phyloP scores from a whole-genome alignment of 768 basidiomycete species.

The Kwoniella botswanensis region DNA sequence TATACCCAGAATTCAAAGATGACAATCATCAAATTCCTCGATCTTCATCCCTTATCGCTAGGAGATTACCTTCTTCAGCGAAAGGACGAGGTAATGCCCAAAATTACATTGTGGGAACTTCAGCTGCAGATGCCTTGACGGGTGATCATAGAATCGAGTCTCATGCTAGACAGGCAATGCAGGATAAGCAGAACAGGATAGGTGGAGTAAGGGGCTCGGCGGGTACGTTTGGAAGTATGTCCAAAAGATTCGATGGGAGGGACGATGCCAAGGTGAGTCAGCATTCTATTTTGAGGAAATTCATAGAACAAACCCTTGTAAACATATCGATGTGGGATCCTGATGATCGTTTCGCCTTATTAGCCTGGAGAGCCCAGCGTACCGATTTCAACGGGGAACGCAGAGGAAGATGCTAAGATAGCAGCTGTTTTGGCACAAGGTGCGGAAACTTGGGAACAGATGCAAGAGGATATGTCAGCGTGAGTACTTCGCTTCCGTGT shows the following conservation, averaged over 20 bases:
- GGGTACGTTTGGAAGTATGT: conserved; percentile 63
- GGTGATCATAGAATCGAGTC: conserved; percentile 61
- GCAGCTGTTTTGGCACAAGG: conserved; percentile 98
- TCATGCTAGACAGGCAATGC: conserved; percentile 47
- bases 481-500: conserved; percentile 65
- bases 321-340: background rate
- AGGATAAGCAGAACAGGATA: conserved; percentile 41
- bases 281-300: background rate
- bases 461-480: conserved; percentile 99
- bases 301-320: background rate
- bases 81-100: conserved; percentile 59
- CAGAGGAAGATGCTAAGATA: conserved; percentile 92
- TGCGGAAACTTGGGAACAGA: conserved; percentile 94
- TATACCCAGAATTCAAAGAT: conserved; percentile 77
- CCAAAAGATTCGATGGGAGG: conserved; percentile 86
- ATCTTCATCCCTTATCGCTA: conserved; percentile 90
- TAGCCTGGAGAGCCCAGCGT: conserved; percentile 27
- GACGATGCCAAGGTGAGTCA: conserved; percentile 63
- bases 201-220: conserved; percentile 35
- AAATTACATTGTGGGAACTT: conserved; percentile 58
- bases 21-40: conserved; percentile 90
- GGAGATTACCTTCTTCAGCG: conserved; percentile 75
- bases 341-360: background rate
- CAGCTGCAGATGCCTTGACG: conserved; percentile 62
- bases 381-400: conserved; percentile 57